Evolutionary conservation across 805 yeast species (phyloP).

Genomic region (Metschnikowia drakensbergensis): DNA sequence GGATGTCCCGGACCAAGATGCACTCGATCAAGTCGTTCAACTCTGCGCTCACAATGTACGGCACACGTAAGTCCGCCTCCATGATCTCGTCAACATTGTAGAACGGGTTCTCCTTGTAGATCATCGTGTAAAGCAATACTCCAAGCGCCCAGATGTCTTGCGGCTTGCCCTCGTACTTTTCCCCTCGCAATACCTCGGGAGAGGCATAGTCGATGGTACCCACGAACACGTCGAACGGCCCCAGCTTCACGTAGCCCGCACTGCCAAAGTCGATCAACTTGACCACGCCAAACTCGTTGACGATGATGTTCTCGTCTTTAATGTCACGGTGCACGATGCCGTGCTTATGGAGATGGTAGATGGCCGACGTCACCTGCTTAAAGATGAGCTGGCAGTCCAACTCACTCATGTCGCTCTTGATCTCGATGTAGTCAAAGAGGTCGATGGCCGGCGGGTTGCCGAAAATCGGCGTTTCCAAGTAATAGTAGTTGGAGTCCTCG

Average conservation of each 20-base stretch:
- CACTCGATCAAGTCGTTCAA: conserved; percentile 57
- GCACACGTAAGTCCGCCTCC: conserved; percentile 80
- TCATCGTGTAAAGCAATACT: conserved; percentile 78
- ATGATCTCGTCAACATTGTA: conserved; percentile 93
- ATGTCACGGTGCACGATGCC: conserved; percentile 94
- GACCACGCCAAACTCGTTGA: conserved; percentile 74
- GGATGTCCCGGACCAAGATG: conserved; percentile 67
- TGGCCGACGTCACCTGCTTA: conserved; percentile 73
- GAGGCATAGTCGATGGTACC: conserved; percentile 98
- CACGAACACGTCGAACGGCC: conserved; percentile 95
- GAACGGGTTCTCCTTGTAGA: conserved; percentile 93
- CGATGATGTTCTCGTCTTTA: conserved; percentile 90
- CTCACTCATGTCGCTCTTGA: conserved; percentile 77
- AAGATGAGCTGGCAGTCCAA: conserved; percentile 73
- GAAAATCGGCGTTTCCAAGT: conserved; percentile 87
- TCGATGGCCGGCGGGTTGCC: conserved; percentile 90
- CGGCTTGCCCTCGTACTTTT: conserved; percentile 85
- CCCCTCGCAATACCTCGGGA: conserved; percentile 89
- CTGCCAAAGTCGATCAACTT: conserved; percentile 94
- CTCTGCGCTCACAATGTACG: conserved; percentile 57
- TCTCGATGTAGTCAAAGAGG: conserved; percentile 86
- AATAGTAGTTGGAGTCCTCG: conserved; percentile 86
- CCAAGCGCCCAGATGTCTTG: conserved; percentile 99
- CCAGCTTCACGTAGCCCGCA: conserved; percentile 84
- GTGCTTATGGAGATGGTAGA: conserved; percentile 74